A percentile compares a stretch with the other conserved stretches of the same genome.
These are phyloP conservation scores for Rauvolfia tetraphylla DNA, from an alignment of 257 asterid genomes.

Conservation along the genomic window DNA sequence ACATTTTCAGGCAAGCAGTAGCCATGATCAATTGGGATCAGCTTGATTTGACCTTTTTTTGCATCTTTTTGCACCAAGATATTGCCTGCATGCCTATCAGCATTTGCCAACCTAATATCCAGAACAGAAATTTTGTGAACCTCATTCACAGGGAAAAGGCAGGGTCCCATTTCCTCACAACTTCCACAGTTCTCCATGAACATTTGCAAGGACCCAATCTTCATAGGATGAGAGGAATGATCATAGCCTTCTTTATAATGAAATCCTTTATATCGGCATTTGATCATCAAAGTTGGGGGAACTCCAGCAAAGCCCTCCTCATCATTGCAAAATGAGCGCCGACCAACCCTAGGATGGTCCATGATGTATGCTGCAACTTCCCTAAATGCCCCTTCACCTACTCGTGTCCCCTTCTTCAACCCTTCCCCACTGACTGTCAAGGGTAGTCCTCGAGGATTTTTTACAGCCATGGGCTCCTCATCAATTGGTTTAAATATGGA, in stretches of 20 bases:
- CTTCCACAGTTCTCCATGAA: slow-evolving; percentile 72
- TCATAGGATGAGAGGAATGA: slow-evolving; percentile 19
- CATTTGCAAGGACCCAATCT: slow-evolving; percentile 75
- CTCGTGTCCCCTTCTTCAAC: slow-evolving; percentile 73
- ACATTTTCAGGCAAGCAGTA: slow-evolving; percentile 80
- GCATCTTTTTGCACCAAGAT: slow-evolving; percentile 53
- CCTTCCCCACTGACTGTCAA: slow-evolving; percentile 66
- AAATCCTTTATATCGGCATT: slow-evolving; percentile 47
- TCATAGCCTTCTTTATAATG: slow-evolving; percentile 39
- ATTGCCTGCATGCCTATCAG: slow-evolving; percentile 75
- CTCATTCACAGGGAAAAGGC: slow-evolving; percentile 57
- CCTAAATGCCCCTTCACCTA: slow-evolving; percentile 73
- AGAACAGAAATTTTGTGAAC: slow-evolving; percentile 71
- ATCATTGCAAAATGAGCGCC: slow-evolving; percentile 29
- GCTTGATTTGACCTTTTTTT: slow-evolving; percentile 43
- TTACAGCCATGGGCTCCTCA: slow-evolving; percentile 81
- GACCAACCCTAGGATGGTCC: slow-evolving; percentile 58
- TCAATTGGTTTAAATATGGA: slow-evolving; percentile 72
- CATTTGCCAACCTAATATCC: slow-evolving; percentile 74
- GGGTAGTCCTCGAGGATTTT: slow-evolving; percentile 65
- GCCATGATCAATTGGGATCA: slow-evolving; percentile 75
- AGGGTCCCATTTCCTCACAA: slow-evolving; percentile 78
- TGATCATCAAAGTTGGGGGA: slow-evolving; percentile 64
- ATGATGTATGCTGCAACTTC: slow-evolving; percentile 78
- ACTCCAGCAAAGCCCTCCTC: slow-evolving; percentile 73